Percentiles rank a stretch among this genome's conserved stretches.
phyloP scores from a whole-genome alignment of 2,329 filamentous ascomycete genomes.

The Fusarium sp. region DNA sequence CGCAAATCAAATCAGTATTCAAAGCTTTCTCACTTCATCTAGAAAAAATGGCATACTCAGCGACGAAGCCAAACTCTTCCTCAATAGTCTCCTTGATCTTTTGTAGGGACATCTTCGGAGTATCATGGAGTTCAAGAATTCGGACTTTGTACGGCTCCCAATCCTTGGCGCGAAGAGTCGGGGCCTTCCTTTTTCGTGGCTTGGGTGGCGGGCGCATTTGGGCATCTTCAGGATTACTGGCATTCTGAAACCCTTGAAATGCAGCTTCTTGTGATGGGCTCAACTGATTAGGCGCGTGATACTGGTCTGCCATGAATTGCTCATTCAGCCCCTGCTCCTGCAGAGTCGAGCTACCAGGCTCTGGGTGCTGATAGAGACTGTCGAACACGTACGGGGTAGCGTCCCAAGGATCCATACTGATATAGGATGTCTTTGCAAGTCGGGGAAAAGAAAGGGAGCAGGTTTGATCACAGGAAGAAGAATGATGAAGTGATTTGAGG shows the following conservation, averaged over 20 bases:
- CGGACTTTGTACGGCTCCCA: conserved; percentile 12
- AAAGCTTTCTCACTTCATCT: fast-evolving
- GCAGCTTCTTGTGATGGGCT: fast-evolving
- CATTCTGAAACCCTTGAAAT: fast-evolving
- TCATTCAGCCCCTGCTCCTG: not conserved
- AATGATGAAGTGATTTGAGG: too few species aligned
- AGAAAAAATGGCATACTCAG: not conserved
- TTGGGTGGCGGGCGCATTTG: not conserved
- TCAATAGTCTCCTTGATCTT: not conserved
- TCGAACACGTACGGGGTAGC: not conserved
- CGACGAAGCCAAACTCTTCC: not conserved
- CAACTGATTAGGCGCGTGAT: fast-evolving
- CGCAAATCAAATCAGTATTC: not conserved
- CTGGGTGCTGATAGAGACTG: too few species aligned
- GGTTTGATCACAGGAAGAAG: not conserved
- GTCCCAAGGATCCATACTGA: not conserved
- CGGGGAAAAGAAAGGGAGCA: not conserved
- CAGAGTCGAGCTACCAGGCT: not conserved
- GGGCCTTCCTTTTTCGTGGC: conserved; percentile 3
- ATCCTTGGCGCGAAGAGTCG: not conserved
- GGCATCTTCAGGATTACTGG: not conserved
- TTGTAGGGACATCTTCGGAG: fast-evolving
- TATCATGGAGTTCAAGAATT: conserved; percentile 2
- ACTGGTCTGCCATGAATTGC: not conserved
- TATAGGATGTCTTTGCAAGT: too few species aligned